A percentile compares a stretch with the other conserved stretches of the same genome.
These are phyloP conservation scores for Hypomyces rosellus DNA, from an alignment of 2,329 filamentous ascomycete species.

Conservation along the genomic window DNA sequence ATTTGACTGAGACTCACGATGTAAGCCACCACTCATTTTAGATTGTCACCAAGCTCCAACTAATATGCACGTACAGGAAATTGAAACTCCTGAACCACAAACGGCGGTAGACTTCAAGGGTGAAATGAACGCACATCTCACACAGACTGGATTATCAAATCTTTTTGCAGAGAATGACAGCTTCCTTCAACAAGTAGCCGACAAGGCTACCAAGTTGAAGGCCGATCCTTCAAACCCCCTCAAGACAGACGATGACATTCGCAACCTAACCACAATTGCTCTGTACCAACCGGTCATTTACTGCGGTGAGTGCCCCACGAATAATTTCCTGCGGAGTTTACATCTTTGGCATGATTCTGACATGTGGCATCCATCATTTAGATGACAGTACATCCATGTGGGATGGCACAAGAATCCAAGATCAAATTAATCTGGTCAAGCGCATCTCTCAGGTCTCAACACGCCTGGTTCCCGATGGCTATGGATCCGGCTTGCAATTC, in stretches of 20 bases:
- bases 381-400: slow-evolving; percentile 10
- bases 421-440: slow-evolving; percentile 1
- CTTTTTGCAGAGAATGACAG: not conserved
- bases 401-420: not conserved
- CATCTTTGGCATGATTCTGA: not conserved
- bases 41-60: too few relatives aligned
- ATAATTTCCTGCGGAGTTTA: too few relatives aligned
- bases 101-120: too few relatives aligned
- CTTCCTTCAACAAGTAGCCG: not conserved
- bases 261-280: not conserved
- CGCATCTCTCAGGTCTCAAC: slow-evolving; percentile 6
- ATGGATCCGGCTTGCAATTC: slow-evolving; percentile 5
- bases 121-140: not conserved
- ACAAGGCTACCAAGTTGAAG: not conserved
- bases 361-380: not conserved
- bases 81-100: too few relatives aligned
- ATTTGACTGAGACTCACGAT: too few relatives aligned
- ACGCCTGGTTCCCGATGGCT: not conserved
- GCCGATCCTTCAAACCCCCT: not conserved
- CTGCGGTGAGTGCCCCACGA: slow-evolving; percentile 2
- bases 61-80: too few relatives aligned
- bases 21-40: too few relatives aligned
- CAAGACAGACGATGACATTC: not conserved
- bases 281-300: slow-evolving; percentile 7
- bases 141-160: not conserved